phyloP scores from a whole-genome alignment of 192 early-diverging fungal genomes.

The Phycomyces blakesleeanus region DNA sequence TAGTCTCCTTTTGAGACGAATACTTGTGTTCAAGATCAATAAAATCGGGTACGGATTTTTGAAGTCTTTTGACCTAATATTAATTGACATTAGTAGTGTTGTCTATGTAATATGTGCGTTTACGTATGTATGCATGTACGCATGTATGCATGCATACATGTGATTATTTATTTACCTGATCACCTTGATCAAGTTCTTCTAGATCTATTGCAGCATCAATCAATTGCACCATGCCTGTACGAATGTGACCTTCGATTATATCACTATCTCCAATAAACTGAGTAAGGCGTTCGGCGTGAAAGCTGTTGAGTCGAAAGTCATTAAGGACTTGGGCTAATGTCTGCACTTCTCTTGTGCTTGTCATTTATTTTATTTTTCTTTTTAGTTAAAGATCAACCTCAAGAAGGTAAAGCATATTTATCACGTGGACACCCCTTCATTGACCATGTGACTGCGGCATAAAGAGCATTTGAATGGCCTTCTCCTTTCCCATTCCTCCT shows the following conservation, averaged over 20 bases:
- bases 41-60: not conserved
- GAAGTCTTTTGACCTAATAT: no score
- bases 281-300: not conserved
- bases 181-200: slow-evolving; percentile 3
- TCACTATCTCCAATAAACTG: not conserved
- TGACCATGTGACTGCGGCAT: not conserved
- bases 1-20: not conserved
- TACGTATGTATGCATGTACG: no score
- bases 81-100: not conserved
- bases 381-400: not conserved
- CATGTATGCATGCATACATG: no score
- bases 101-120: no score
- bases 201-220: slow-evolving; percentile 11
- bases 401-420: not conserved
- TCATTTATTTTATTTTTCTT: no score
- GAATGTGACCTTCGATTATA: not conserved
- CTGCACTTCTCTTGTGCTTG: not conserved
- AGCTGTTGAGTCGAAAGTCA: not conserved
- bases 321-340: not conserved
- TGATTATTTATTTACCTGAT: slow-evolving; percentile 1
- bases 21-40: not conserved
- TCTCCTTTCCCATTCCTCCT: not conserved
- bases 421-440: not conserved
- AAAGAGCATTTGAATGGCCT: not conserved
- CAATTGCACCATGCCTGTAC: not conserved